These are phyloP conservation scores for Russula foetens DNA, from an alignment of 768 basidiomycete genomes.

Conservation along the genomic window DNA sequence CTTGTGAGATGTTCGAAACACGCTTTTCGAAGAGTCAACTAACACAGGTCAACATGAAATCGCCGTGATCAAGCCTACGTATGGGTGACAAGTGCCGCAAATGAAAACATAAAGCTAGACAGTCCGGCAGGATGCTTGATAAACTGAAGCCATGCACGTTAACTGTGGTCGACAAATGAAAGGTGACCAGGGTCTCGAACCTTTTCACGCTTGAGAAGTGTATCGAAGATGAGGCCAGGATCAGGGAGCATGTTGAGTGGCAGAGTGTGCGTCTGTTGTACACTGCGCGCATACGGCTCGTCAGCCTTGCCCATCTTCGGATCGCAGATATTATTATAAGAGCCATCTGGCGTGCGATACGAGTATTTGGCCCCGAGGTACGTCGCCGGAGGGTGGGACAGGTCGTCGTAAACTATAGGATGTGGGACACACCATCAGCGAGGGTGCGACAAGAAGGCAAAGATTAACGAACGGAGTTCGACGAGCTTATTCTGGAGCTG, in stretches of 20 bases:
- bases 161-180: neutral
- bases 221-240: slow-evolving; percentile 73
- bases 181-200: slow-evolving; percentile 33
- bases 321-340: slow-evolving; percentile 58
- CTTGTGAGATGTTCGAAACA: slow-evolving; percentile 74
- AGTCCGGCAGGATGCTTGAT: slow-evolving; percentile 70
- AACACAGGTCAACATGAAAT: neutral
- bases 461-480: slow-evolving; percentile 37
- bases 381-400: slow-evolving; percentile 71
- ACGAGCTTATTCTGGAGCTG: slow-evolving; percentile 33
- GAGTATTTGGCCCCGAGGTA: slow-evolving; percentile 53
- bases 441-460: neutral
- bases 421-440: neutral
- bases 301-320: slow-evolving; percentile 75
- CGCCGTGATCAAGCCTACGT: slow-evolving; percentile 32
- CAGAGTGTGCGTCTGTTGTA: slow-evolving; percentile 58
- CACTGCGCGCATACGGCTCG: slow-evolving; percentile 75
- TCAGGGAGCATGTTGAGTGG: slow-evolving; percentile 68
- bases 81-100: slow-evolving; percentile 78
- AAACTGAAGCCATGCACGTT: slow-evolving; percentile 38
- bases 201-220: slow-evolving; percentile 62
- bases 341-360: slow-evolving; percentile 72
- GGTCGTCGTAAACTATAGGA: slow-evolving; percentile 74
- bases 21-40: slow-evolving; percentile 32
- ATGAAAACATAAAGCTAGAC: slow-evolving; percentile 73